phyloP scores from a whole-genome alignment of 371 early-diverging fungal species.

The Haplosporangium sp. region DNA sequence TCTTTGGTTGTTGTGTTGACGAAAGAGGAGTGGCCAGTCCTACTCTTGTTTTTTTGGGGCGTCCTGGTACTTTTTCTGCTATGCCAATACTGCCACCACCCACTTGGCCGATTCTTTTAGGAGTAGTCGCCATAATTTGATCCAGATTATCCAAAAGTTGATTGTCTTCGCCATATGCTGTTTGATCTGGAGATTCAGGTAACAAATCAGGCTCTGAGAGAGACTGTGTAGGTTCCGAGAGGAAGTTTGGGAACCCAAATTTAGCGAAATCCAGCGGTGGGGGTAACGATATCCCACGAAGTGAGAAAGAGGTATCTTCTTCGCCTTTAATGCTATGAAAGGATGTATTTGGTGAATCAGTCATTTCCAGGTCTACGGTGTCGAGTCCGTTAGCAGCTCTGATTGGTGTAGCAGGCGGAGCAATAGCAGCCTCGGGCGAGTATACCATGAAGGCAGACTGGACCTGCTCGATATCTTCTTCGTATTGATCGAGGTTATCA shows the following conservation, averaged over 20 bases:
- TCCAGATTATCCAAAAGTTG: background rate
- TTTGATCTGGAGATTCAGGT: background rate
- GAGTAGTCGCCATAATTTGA: slow-evolving; percentile 13
- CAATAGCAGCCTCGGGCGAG: background rate
- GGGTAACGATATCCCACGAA: slow-evolving; percentile 19
- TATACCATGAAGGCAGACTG: background rate
- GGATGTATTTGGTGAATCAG: background rate
- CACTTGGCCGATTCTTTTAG: background rate
- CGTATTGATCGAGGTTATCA: background rate
- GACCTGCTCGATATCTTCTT: background rate
- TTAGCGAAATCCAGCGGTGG: slow-evolving; percentile 40
- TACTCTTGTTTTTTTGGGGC: slow-evolving; percentile 14
- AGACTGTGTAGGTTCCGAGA: background rate
- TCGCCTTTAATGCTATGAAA: background rate
- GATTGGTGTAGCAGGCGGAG: background rate
- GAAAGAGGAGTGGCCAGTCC: background rate
- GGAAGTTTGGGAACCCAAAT: slow-evolving; percentile 13
- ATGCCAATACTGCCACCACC: background rate
- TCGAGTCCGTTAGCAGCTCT: background rate
- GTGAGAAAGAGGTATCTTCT: slow-evolving; percentile 7
- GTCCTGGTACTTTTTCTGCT: slow-evolving; percentile 5
- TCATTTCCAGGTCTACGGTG: background rate
- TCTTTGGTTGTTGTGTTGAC: background rate
- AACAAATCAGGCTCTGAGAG: background rate
- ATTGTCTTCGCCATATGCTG: background rate